A percentile compares a stretch with the other conserved stretches of the same genome.
Conservation (phyloP, 306 rosid genomes). For the Psophocarpus tetragonolobus region DNA sequence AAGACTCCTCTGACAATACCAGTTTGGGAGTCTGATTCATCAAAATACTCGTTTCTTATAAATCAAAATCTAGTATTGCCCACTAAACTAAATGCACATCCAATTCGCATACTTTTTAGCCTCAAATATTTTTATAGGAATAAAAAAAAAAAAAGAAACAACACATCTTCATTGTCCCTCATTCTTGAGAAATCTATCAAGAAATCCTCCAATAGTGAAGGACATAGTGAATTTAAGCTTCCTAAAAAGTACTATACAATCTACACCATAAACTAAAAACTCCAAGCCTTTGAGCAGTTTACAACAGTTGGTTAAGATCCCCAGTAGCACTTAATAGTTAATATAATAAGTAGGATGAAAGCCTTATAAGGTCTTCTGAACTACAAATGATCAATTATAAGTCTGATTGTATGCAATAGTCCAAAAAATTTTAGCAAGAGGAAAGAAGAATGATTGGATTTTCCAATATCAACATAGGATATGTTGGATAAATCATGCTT, state of each 20-base stretch:
- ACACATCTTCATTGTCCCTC: not conserved
- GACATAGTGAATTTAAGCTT: not conserved
- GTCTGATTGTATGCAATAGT: not conserved
- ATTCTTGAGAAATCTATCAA: constrained; percentile 20
- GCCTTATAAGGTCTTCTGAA: not conserved
- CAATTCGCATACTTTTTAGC: constrained; percentile 15
- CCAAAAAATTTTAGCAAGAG: constrained; percentile 1
- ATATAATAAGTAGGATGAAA: not conserved
- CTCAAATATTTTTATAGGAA: not conserved
- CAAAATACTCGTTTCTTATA: constrained; percentile 13
- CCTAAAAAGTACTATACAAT: not conserved
- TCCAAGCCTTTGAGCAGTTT: not conserved
- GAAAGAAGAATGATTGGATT: not conserved
- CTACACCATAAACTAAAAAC: constrained; percentile 8
- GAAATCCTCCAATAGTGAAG: not conserved
- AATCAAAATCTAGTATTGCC: constrained; percentile 1
- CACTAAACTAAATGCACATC: not conserved
- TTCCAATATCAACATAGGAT: constrained; percentile 1
- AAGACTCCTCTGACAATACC: constrained; percentile 4
- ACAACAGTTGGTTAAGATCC: not conserved
- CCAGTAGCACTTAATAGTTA: not conserved
- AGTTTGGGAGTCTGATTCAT: constrained; percentile 17
- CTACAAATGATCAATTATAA: constrained; percentile 2
- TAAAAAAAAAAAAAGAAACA: not conserved
- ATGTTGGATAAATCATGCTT: not conserved